A percentile compares a stretch with the other conserved stretches of the same genome.
Evolutionary conservation across 805 yeast genomes (phyloP).

Genomic region (Starmerella sirachaensis): DNA sequence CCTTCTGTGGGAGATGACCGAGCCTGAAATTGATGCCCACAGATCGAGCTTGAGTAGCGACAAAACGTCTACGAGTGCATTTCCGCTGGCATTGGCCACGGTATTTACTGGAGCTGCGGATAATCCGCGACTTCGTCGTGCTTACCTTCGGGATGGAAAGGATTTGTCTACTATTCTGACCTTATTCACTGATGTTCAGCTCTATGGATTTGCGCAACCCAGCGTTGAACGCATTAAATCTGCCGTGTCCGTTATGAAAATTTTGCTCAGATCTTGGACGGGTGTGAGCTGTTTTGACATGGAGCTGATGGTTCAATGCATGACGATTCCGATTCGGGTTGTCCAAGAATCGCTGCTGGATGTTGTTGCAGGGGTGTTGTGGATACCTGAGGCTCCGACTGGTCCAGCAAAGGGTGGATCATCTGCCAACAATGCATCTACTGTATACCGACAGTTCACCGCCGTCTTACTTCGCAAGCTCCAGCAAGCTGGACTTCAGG

Average conservation of each 20-base stretch:
- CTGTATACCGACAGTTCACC: slow-evolving; percentile 44
- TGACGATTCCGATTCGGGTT: slow-evolving; percentile 29
- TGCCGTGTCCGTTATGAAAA: slow-evolving; percentile 46
- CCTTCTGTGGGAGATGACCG: slow-evolving; percentile 39
- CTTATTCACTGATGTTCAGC: slow-evolving; percentile 55
- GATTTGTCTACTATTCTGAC: slow-evolving; percentile 54
- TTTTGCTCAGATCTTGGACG: slow-evolving; percentile 57
- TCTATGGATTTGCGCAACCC: slow-evolving; percentile 30
- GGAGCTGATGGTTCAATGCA: slow-evolving; percentile 30
- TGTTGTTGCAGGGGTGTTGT: slow-evolving; percentile 53
- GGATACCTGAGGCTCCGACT: slow-evolving; percentile 44
- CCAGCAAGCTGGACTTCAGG: slow-evolving; percentile 43
- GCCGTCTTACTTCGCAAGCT: slow-evolving; percentile 48
- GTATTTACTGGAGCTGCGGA: slow-evolving; percentile 49
- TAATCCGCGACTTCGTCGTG: slow-evolving; percentile 37
- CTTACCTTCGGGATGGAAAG: slow-evolving; percentile 44
- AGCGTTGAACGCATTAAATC: slow-evolving; percentile 47
- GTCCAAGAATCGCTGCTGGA: slow-evolving; percentile 54
- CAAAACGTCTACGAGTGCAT: slow-evolving; percentile 20
- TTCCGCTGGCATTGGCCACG: slow-evolving; percentile 26
- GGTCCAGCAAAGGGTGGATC: slow-evolving; percentile 25
- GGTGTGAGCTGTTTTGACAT: slow-evolving; percentile 60
- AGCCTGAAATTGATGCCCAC: slow-evolving; percentile 14
- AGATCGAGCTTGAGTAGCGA: not conserved
- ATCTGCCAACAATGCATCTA: slow-evolving; percentile 27